These are phyloP conservation scores for Colletotrichum filicis DNA, from an alignment of 2,329 filamentous ascomycete species.

Conservation along the genomic window DNA sequence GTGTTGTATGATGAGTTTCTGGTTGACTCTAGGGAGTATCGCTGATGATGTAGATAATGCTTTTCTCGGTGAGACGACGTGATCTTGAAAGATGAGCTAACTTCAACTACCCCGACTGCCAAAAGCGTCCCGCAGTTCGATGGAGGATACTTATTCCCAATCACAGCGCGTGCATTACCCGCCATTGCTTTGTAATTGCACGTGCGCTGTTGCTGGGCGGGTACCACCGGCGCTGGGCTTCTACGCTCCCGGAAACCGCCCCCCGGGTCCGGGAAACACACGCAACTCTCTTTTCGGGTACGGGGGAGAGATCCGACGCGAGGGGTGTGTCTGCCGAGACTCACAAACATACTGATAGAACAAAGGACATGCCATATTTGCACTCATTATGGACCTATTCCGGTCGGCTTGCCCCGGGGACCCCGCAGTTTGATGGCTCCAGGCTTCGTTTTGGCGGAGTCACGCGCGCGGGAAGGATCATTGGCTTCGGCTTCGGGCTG, in stretches of 20 bases:
- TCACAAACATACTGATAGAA: not conserved
- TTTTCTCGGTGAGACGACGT: not conserved
- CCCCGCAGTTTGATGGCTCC: not conserved
- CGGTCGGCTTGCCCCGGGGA: not conserved
- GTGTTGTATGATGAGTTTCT: not conserved
- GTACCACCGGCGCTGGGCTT: constrained; percentile 14
- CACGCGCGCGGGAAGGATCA: not conserved
- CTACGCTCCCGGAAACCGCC: not conserved
- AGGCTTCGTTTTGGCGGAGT: not conserved
- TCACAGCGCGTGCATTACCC: constrained; percentile 19
- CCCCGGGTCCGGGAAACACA: not conserved
- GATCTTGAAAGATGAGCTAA: not conserved
- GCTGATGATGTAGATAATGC: too few relatives aligned
- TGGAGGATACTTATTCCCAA: constrained; percentile 19
- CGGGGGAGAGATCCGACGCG: constrained; percentile 19
- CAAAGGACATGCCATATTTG: not conserved
- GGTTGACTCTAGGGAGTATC: too few relatives aligned
- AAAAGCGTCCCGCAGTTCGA: not conserved
- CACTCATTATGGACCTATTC: not conserved
- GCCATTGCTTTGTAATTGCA: constrained; percentile 9
- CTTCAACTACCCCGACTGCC: not conserved
- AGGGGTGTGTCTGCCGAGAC: constrained; percentile 8
- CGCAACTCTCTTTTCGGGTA: constrained; percentile 14
- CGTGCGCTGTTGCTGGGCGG: constrained; percentile 10
- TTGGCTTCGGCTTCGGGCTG: not conserved